Evolutionary conservation across 306 rosid species (phyloP), one percentile per base, ranked within the genome.

Genomic region (Sicyos edulis): DNA sequence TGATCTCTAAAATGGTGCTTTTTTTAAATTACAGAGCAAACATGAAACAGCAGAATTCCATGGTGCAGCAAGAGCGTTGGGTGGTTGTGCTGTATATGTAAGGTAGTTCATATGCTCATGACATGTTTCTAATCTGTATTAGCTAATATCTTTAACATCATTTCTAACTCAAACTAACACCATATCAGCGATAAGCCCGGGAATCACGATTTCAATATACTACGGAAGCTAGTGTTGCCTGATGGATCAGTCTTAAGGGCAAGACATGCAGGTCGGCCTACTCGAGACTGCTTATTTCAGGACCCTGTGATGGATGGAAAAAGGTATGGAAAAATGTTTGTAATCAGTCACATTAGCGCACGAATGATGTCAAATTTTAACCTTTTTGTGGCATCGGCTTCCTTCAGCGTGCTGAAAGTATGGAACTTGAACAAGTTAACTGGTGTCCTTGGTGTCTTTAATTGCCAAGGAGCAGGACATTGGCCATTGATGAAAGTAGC

Each of bases 61-160:
- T 78, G 95, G 87, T 68, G 90, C 92, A 78, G 89, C 92, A 62
- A 86, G 97, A 84, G 97, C 97, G 61, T 76, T 88, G 53, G 88
- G 95, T 49, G 95, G 95, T 34, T 86, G 95, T 80, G 86, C 92
- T 10, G 79, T 86, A 40, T 91, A 84, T 71, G 90, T 86, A 26
- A 88, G 96, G 96, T 89, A 73, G 78, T 54, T 24, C 74, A 59
- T 32, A 0, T 19, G 34, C 6, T 44, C 14, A 20, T 58, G 74
- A 49, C 10, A 34, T 15, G 19, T 50, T 15, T 57, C 26, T 51
- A 44, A 55, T 61, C 11, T 9, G 19, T 54, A 60, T 76, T 72
- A 0, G 55, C 60, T 5, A 37, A 17, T n/a, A 13, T 60, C 55
- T 81, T 34, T 12, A 11, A 19, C 8, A 75, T 2, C 5, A 9